Evolutionary conservation across 139 green algal species (phyloP).

Genomic region (Picochlorum sp.): DNA sequence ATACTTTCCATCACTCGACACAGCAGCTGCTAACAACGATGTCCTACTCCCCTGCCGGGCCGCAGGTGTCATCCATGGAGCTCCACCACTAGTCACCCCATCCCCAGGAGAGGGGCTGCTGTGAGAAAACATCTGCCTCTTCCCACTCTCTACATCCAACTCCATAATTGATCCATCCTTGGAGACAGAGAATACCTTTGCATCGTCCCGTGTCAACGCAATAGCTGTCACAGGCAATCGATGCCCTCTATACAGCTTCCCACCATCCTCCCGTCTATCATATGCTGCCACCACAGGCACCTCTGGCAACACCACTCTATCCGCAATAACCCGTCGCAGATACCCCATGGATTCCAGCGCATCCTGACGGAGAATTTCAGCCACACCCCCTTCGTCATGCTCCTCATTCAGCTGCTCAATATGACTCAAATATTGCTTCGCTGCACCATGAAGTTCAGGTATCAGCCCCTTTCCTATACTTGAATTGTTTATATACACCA

Average conservation of each 20-base stretch:
- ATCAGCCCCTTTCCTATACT: not conserved
- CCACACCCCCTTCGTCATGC: slow-evolving; percentile 27
- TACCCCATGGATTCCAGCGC: slow-evolving; percentile 42
- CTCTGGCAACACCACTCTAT: slow-evolving; percentile 35
- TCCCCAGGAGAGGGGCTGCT: not conserved
- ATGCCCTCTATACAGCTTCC: slow-evolving; percentile 32
- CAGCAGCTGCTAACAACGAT: slow-evolving; percentile 55
- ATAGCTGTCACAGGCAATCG: slow-evolving; percentile 57
- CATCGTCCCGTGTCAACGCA: slow-evolving; percentile 61
- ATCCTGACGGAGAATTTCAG: slow-evolving; percentile 35
- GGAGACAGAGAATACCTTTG: slow-evolving; percentile 52
- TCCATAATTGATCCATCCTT: slow-evolving; percentile 73
- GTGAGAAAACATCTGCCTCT: slow-evolving; percentile 3
- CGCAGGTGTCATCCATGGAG: slow-evolving; percentile 15
- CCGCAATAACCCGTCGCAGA: slow-evolving; percentile 41
- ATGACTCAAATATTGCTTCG: slow-evolving; percentile 58
- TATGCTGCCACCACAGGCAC: slow-evolving; percentile 11
- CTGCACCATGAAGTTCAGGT: slow-evolving; percentile 29
- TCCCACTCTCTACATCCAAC: slow-evolving; percentile 68
- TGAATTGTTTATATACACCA: not conserved
- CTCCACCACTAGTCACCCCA: not conserved
- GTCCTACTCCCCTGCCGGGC: slow-evolving; percentile 11
- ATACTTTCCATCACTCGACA: slow-evolving; percentile 57
- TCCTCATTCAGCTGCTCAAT: slow-evolving; percentile 35
- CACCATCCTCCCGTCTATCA: slow-evolving; percentile 13